Base-by-base conservation (phyloP, 1,139 yeast species). In the Pichia sp. region DNA sequence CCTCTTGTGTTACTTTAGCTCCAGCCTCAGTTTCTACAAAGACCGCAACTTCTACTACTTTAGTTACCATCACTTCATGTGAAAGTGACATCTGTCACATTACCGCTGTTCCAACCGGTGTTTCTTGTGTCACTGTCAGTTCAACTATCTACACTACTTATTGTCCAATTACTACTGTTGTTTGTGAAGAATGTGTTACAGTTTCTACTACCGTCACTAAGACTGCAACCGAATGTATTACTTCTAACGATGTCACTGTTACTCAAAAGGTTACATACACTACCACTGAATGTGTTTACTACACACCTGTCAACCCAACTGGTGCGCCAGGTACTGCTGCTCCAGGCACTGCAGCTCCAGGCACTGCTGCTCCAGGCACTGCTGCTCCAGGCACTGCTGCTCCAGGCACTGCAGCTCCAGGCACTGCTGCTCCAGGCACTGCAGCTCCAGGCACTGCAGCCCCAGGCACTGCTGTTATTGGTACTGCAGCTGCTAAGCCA, bases 61-160 rank as follows among this genome's bases (percentile, higher is more conserved):
- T 49, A 29, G 40, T 55, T 26, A 55, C 57, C 33, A 50, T 70
- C 58, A 74, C 80, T 48, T 67, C 75, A 43, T 73, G 78, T 63
- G 49, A 58, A 12, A 66, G 68, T 50, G 52, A 69, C 56, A 62
- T 56, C 41, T 74, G 78, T 58, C 45, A 68, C 28, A 63, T 60
- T 44, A 54, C 59, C 30, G 62, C 73, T 46, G 69, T 65, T 42
- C 64, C 71, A 45, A 70, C 77, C 48, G 76, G 75, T 51, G 61
- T 70, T 43, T 67, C 73, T 41, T 64, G 65, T 42, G 63, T 65
- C 46, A 70, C 76, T 41, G 52, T 51, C 27, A 46, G 42, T 23
- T 57, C 46, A 35, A 68, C 73, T 40, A 50, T 56, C 36, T 66
- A 65, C 64, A 69, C 75, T 46, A 71, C 76, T 29, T 71, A 65